Conservation (phyloP, 176 grass and related monocot species). For the Oryza longistaminata region DNA sequence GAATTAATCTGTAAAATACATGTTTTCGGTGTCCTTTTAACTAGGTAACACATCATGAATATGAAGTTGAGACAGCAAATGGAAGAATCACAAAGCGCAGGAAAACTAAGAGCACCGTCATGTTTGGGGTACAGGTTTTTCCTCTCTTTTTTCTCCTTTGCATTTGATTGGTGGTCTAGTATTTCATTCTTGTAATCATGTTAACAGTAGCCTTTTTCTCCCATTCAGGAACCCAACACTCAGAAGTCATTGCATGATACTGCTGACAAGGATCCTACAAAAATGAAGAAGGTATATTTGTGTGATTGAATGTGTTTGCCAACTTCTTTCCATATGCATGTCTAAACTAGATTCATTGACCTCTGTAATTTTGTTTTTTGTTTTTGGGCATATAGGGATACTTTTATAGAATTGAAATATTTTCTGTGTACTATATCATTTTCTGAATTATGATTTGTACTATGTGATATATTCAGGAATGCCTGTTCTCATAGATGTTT, state of each 20-base stretch:
- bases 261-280: slow-evolving; percentile 50
- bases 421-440: background rate
- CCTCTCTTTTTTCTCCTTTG: slow-evolving; percentile 12
- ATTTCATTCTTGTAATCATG: slow-evolving; percentile 24
- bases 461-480: slow-evolving; percentile 15
- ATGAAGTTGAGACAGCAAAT: slow-evolving; percentile 83
- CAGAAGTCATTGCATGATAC: slow-evolving; percentile 58
- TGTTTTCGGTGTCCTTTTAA: slow-evolving; percentile 34
- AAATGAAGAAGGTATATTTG: slow-evolving; percentile 62
- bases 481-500: background rate
- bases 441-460: slow-evolving; percentile 5
- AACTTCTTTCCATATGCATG: slow-evolving; percentile 9
- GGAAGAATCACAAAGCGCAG: slow-evolving; percentile 89
- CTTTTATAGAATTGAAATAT: background rate
- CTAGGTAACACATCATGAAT: slow-evolving; percentile 84
- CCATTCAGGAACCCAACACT: slow-evolving; percentile 59
- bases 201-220: slow-evolving; percentile 31
- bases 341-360: background rate
- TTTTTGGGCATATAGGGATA: background rate
- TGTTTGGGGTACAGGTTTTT: slow-evolving; percentile 72
- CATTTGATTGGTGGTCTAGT: slow-evolving; percentile 12
- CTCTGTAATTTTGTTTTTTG: slow-evolving; percentile 1
- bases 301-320: slow-evolving; percentile 11
- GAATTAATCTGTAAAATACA: slow-evolving; percentile 10
- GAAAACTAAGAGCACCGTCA: slow-evolving; percentile 86